Evolutionary conservation across 345 rosid genomes (phyloP), one percentile per base, ranked within the genome.

Genomic region (Erodium maritimum): DNA sequence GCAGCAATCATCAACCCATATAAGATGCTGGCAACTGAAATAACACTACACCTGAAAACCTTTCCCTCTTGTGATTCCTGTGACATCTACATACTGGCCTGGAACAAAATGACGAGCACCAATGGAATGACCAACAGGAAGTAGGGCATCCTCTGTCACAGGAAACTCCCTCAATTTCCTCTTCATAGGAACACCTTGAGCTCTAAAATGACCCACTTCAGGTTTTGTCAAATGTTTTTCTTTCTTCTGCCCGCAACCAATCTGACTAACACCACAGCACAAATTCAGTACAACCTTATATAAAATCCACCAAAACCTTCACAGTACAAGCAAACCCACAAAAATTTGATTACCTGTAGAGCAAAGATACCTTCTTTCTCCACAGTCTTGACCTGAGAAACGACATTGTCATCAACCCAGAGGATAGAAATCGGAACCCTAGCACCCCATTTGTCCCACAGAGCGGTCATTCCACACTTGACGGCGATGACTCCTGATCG

Each of bases 361-460:
- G 95, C 69, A 64, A 83, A 89, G 62, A 83, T 34, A 13, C 97
- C 97, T 83, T 89, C 97, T 65, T 85, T 93, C 62, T 89, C 97
- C 19, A 87, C 23, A 51, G 95, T 89, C 70, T 89, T 93, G 64
- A 89, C 90, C 83, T 93, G 99, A 65, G 95, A 75, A 59, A 93
- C 99, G 37, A 89, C 80, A 67, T 89, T 93, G 56, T 89, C 91
- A 63, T 93, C 97, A 8, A 85, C 88, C 91, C 91, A 89, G 11
- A 93, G 86, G 13, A 93, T 63, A 52, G 86, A 75, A 42, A 80
- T 53, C 14, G 97, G 99, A 66, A 93, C 69, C 79, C 90, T 85
- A 33, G 79, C 80, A 42, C 95, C 99, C 99, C 99, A 93, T 78
- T 93, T 93, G 67, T 93, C 88, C 99, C 97, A 89, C 33, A 70